phyloP scores from a whole-genome alignment of 2,329 filamentous ascomycete genomes.

The Epichloe coenophiala region DNA sequence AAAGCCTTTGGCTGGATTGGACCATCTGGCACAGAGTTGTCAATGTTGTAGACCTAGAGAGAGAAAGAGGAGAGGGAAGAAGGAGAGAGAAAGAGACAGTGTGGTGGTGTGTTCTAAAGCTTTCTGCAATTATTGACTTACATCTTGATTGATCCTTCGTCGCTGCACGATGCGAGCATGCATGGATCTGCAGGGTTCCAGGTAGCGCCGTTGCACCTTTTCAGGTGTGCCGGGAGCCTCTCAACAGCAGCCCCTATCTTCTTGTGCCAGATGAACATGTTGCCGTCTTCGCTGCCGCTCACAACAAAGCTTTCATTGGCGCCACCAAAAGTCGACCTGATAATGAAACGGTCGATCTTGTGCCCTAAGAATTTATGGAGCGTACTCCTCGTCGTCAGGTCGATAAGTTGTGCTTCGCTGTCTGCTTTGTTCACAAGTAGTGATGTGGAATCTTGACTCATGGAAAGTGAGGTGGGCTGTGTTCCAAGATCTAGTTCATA shows the following conservation, averaged over 20 bases:
- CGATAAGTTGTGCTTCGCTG: slow-evolving; percentile 64
- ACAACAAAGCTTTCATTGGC: slow-evolving; percentile 85
- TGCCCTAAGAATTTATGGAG: slow-evolving; percentile 66
- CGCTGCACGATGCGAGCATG: slow-evolving; percentile 83
- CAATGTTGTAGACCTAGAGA: neutral
- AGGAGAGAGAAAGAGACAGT: neutral
- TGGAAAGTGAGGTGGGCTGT: slow-evolving; percentile 63
- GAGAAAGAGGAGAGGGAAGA: neutral
- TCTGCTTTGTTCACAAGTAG: slow-evolving; percentile 73
- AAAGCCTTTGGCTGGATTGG: slow-evolving; percentile 11
- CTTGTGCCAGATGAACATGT: slow-evolving; percentile 84
- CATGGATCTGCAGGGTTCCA: slow-evolving; percentile 78
- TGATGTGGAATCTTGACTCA: slow-evolving; percentile 68
- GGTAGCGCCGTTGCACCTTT: slow-evolving; percentile 69
- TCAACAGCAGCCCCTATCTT: slow-evolving; percentile 65
- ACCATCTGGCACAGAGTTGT: neutral
- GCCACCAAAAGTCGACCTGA: slow-evolving; percentile 74
- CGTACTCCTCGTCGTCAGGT: slow-evolving; percentile 58
- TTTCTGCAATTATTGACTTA: slow-evolving; percentile 32
- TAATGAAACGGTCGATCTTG: slow-evolving; percentile 61
- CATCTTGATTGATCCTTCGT: slow-evolving; percentile 78
- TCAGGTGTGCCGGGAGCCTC: slow-evolving; percentile 58
- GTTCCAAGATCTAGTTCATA: slow-evolving; percentile 54
- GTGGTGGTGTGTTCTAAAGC: neutral
- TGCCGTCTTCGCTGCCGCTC: slow-evolving; percentile 72